Evolutionary conservation across 306 rosid genomes (phyloP), one percentile per base, ranked within the genome.

Genomic region (Corylus heterophylla): DNA sequence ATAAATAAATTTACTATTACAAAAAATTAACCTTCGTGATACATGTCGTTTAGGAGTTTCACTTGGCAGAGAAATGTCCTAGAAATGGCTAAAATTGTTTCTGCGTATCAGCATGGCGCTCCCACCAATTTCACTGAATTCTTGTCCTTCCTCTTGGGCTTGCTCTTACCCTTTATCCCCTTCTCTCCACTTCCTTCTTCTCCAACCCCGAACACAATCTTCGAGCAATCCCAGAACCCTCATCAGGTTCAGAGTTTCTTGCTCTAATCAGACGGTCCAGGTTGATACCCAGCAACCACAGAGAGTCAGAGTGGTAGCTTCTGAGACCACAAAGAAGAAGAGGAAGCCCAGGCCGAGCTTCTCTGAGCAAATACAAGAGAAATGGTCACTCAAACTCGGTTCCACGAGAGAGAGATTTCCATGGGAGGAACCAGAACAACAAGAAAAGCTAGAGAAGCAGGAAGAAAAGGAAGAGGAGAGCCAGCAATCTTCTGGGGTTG

Each of bases 311-410:
- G 79, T 89, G 80, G 81, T 86, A 14, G 79, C 84, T 58, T 51
- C 82, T 17, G 85, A 84, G 73, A 73, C 47, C 58, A 17, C 77
- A 3, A 85, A 68, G 83, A 94, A 79, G 86, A 92, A 87, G 68
- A 87, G 83, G 74, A 88, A 72, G 76, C 85, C 82, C 25, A 88
- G 82, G 85, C 97, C 97, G n/a, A 92, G 98, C 85, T 94, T 94
- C 89, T 81, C 82, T 7, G 86, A 91, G 61, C 88, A 94, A 88
- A 89, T 94, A 79, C 89, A 74, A 31, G 79, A 83, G 35, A 94
- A 94, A 83, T 94, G 98, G 98, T 88, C 93, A 2, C 82, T 71
- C 73, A 92, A 90, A 79, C 78, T 85, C 29, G 80, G 42, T 35
- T 87, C 98, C 29, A 81, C 83, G 4, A 88, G 87, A 71, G 80